Evolutionary conservation across 2,329 filamentous ascomycete species (phyloP).

Genomic region (Fusarium mangiferae): DNA sequence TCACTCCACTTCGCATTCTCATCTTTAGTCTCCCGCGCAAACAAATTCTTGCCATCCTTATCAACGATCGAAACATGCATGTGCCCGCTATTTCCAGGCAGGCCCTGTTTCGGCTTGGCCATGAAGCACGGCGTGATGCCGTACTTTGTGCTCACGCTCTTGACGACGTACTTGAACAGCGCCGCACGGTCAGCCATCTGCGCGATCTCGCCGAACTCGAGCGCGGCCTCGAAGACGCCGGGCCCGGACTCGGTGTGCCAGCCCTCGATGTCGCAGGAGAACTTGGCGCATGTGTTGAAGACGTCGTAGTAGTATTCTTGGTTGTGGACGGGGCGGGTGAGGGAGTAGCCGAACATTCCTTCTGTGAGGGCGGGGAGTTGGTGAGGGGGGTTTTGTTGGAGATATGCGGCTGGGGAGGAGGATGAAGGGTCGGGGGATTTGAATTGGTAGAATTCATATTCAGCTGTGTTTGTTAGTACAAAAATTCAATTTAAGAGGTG

Average conservation of each 20-base stretch:
- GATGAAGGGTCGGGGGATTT: conserved; percentile 67
- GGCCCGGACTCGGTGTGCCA: conserved; percentile 97
- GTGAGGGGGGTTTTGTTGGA: conserved; percentile 77
- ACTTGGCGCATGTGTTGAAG: conserved; percentile 81
- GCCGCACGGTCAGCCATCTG: conserved; percentile 92
- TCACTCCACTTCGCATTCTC: conserved; percentile 78
- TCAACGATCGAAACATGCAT: conserved; percentile 93
- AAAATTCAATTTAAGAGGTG: too few species aligned
- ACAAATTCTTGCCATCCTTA: conserved; percentile 82
- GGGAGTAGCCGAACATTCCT: conserved; percentile 95
- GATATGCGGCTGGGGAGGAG: conserved; percentile 77
- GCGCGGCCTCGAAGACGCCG: conserved; percentile 93
- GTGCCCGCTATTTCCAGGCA: conserved; percentile 95
- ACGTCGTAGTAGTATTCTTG: conserved; percentile 92
- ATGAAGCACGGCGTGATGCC: conserved; percentile 98
- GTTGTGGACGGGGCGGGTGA: conserved; percentile 88
- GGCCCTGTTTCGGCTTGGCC: conserved; percentile 91
- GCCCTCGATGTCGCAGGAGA: conserved; percentile 85
- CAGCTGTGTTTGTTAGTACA: conserved; percentile 64
- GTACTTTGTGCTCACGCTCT: conserved; percentile 85
- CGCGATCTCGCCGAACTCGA: conserved; percentile 88
- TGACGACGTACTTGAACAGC: conserved; percentile 95
- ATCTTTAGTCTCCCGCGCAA: conserved; percentile 79
- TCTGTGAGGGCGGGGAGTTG: conserved; percentile 84
- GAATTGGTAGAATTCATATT: conserved; percentile 97